Evolutionary conservation across 2,329 filamentous ascomycete genomes (phyloP).

Genomic region (Colletotrichum sublineola): DNA sequence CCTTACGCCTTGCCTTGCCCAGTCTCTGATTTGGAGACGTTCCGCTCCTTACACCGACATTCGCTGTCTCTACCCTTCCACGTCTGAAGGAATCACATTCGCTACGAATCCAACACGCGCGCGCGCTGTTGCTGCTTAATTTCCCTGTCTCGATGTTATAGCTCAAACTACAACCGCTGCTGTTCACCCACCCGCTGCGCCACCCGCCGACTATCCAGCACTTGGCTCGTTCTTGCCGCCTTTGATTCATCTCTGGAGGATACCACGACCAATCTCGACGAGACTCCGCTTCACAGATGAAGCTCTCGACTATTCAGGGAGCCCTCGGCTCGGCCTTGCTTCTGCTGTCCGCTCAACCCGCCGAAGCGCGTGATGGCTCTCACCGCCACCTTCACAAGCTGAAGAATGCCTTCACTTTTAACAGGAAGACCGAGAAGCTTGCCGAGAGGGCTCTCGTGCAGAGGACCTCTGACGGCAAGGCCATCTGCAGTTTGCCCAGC

Average conservation of each 20-base stretch:
- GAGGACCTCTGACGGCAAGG: constrained; percentile 48
- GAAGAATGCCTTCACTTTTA: constrained; percentile 12
- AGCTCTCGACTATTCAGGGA: constrained; percentile 63
- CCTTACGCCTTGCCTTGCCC: constrained; percentile 40
- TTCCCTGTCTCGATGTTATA: constrained; percentile 41
- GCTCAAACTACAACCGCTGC: constrained; percentile 18
- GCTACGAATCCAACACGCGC: constrained; percentile 34
- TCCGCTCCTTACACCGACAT: constrained; percentile 42
- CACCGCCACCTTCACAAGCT: constrained; percentile 53
- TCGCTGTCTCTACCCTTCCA: constrained; percentile 33
- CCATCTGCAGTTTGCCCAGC: constrained; percentile 73
- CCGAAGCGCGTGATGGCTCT: constrained; percentile 55
- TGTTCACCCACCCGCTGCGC: constrained; percentile 26
- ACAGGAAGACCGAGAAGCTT: constrained; percentile 26
- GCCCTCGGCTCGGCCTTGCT: constrained; percentile 64
- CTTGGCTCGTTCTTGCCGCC: constrained; percentile 1
- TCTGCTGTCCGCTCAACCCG: constrained; percentile 58
- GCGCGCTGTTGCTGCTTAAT: constrained; percentile 15
- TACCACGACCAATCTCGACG: constrained; percentile 37
- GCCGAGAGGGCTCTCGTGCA: constrained; percentile 45
- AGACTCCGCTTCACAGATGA: constrained; percentile 59
- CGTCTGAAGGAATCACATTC: constrained; percentile 33
- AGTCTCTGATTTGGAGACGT: constrained; percentile 40
- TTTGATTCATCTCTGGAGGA: constrained; percentile 17
- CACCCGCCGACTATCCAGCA: constrained; percentile 29